These are phyloP conservation scores for Fusarium sp. DNA, from an alignment of 2,329 filamentous ascomycete species.

Conservation along the genomic window DNA sequence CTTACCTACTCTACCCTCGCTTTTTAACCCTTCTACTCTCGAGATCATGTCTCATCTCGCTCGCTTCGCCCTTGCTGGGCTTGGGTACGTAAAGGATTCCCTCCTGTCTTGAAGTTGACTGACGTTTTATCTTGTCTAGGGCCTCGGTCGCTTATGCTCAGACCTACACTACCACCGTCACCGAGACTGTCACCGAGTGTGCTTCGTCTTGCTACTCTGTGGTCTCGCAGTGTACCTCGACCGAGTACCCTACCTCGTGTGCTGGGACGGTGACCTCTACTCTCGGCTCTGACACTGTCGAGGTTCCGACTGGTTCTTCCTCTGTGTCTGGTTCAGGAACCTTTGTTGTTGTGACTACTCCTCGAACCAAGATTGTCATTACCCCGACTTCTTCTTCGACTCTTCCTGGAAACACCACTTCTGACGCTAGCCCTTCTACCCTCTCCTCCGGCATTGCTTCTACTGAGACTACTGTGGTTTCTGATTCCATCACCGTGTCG, in stretches of 20 bases:
- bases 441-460: not conserved
- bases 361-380: conserved; percentile 10
- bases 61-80: conserved; percentile 44
- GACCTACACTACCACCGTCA: conserved; percentile 48
- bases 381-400: conserved; percentile 13
- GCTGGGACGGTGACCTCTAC: not conserved
- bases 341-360: not conserved
- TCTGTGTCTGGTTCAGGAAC: conserved; percentile 1
- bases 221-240: conserved; percentile 37
- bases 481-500: conserved; percentile 4
- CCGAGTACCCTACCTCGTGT: conserved; percentile 17
- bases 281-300: not conserved
- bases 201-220: conserved; percentile 42
- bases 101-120: conserved; percentile 2
- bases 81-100: conserved; percentile 38
- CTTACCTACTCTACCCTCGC: conserved; percentile 8
- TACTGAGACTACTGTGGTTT: not conserved
- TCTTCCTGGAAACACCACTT: conserved; percentile 16
- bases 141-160: conserved; percentile 40
- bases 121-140: conserved; percentile 33
- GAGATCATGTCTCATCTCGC: conserved; percentile 40
- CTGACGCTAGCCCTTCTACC: not conserved
- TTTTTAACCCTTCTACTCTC: conserved; percentile 6
- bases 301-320: conserved; percentile 19
- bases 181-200: conserved; percentile 47